phyloP scores from a whole-genome alignment of 2,329 filamentous ascomycete genomes.

The Ophiostoma sp. region DNA sequence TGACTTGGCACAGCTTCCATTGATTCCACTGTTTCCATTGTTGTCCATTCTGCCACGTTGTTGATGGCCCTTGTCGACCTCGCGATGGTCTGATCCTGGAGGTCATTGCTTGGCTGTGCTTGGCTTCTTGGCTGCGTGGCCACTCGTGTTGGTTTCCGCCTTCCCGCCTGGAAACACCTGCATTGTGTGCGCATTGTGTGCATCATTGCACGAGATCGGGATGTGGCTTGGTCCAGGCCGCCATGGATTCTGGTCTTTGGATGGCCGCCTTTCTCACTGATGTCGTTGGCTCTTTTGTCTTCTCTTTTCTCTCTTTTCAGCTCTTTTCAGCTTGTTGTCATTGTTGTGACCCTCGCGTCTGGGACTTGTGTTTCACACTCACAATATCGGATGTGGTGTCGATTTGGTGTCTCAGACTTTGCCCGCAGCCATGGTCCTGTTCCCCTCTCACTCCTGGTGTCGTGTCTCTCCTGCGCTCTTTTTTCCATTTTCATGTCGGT shows the following conservation, averaged over 20 bases:
- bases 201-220: not conserved
- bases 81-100: not conserved
- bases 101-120: not conserved
- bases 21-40: not conserved
- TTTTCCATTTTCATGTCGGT: not conserved
- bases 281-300: not conserved
- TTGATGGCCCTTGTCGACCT: not conserved
- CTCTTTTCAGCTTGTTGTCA: not conserved
- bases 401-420: constrained; percentile 2
- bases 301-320: not conserved
- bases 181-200: constrained; percentile 8
- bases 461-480: not conserved
- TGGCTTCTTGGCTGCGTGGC: not conserved
- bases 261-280: not conserved
- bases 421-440: not conserved
- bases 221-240: not conserved
- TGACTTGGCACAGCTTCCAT: not conserved
- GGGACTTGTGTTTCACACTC: not conserved
- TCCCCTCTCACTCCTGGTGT: not conserved
- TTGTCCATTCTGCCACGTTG: not conserved
- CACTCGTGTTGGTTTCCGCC: not conserved
- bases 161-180: not conserved
- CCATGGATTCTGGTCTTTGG: too few species aligned
- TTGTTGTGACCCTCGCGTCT: constrained; percentile 2
- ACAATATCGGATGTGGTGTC: not conserved